Conservation (phyloP, 1,284 basidiomycete species). For the Rhodotorula sp. region DNA sequence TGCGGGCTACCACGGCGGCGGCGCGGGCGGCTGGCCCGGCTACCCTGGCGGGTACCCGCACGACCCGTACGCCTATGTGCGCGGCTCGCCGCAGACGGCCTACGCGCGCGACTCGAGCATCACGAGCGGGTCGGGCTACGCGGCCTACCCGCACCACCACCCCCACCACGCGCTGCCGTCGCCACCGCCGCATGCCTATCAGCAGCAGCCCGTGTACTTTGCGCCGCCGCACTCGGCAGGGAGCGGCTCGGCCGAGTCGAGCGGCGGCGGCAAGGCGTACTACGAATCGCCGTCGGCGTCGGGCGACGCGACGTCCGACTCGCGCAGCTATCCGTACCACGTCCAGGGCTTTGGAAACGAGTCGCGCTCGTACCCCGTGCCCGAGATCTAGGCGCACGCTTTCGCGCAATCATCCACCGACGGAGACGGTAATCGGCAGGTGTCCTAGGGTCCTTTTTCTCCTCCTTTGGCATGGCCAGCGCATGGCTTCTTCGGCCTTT, state of each 20-base stretch:
- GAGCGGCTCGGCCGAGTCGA: slow-evolving; percentile 3
- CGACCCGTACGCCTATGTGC: slow-evolving; percentile 3
- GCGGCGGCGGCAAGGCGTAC: no score
- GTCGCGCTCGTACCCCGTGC: slow-evolving; percentile 25
- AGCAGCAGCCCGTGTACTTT: background rate
- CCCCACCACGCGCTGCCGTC: background rate
- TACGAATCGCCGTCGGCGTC: slow-evolving; percentile 13
- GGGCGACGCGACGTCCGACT: background rate
- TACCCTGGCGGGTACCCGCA: slow-evolving; percentile 8
- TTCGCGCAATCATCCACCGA: no score
- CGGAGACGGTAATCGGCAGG: no score
- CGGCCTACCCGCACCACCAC: no score
- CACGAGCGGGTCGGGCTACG: background rate
- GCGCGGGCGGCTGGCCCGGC: background rate
- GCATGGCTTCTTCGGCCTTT: no score
- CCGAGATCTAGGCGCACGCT: slow-evolving; percentile 15
- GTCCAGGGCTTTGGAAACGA: slow-evolving; percentile 22
- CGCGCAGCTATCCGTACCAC: slow-evolving; percentile 29
- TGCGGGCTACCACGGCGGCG: background rate
- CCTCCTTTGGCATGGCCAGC: no score
- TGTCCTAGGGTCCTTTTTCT: no score
- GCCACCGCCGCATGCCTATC: background rate
- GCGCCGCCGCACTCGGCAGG: background rate
- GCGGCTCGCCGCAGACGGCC: background rate
- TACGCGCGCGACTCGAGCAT: slow-evolving; percentile 1